Conservation (phyloP, 768 basidiomycete genomes). For the Suillus subalutaceus region DNA sequence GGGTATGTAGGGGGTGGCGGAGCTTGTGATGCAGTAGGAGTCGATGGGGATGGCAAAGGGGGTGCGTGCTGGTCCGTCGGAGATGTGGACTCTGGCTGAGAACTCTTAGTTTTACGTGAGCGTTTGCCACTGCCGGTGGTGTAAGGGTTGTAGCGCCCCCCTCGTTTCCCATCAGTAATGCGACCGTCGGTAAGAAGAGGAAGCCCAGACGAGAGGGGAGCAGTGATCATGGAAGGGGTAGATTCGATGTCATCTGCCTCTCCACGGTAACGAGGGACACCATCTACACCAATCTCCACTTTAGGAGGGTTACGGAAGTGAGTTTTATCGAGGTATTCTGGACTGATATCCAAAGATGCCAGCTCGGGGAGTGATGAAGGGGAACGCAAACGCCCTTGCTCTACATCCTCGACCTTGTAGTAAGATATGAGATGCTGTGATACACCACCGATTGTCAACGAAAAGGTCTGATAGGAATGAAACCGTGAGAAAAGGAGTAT, state of each 20-base stretch:
- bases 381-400: slow-evolving; percentile 82
- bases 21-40: slow-evolving; percentile 31
- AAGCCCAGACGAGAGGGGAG: slow-evolving; percentile 47
- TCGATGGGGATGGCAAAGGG: slow-evolving; percentile 29
- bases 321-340: slow-evolving; percentile 86
- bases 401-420: slow-evolving; percentile 91
- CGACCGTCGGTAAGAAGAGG: slow-evolving; percentile 55
- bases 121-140: slow-evolving; percentile 36
- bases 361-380: slow-evolving; percentile 91
- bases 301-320: slow-evolving; percentile 92
- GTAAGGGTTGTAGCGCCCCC: slow-evolving; percentile 49
- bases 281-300: slow-evolving; percentile 84
- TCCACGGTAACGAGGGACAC: slow-evolving; percentile 78
- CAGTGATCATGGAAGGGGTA: slow-evolving; percentile 42
- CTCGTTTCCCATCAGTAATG: slow-evolving; percentile 44
- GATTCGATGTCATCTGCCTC: slow-evolving; percentile 75
- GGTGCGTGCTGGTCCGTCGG: slow-evolving; percentile 33
- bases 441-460: slow-evolving; percentile 80
- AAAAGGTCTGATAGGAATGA: slow-evolving; percentile 71
- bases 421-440: slow-evolving; percentile 94
- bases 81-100: slow-evolving; percentile 30
- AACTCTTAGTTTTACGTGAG: slow-evolving; percentile 38
- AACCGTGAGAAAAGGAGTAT: slow-evolving; percentile 33
- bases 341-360: slow-evolving; percentile 81
- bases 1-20: slow-evolving; percentile 32